phyloP scores from a whole-genome alignment of 257 asterid species.

The Capsicum rhomboideum region DNA sequence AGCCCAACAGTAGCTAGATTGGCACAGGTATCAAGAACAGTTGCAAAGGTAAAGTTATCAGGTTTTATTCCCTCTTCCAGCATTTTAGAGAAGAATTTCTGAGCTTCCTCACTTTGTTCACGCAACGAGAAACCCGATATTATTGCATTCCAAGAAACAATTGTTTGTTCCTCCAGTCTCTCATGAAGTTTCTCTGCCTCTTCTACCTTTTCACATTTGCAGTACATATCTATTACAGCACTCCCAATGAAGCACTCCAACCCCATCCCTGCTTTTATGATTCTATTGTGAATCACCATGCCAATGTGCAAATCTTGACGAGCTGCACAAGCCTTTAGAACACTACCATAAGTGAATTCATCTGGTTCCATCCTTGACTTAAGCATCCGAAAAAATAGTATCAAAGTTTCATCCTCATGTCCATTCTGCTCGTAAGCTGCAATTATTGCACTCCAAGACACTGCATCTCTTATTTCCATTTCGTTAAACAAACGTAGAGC shows the following conservation, averaged over 20 bases:
- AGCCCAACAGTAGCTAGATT: conserved; percentile 75
- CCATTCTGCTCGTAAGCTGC: conserved; percentile 82
- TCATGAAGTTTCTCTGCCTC: conserved; percentile 81
- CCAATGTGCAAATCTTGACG: conserved; percentile 49
- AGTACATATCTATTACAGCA: conserved; percentile 82
- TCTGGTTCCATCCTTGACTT: conserved; percentile 69
- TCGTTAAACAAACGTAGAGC: conserved; percentile 53
- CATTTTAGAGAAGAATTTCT: conserved; percentile 55
- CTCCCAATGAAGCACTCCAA: conserved; percentile 61
- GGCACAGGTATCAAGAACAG: conserved; percentile 83
- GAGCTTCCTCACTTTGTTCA: conserved; percentile 78
- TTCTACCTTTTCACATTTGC: conserved; percentile 68
- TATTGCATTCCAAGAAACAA: conserved; percentile 82
- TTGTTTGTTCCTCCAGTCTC: conserved; percentile 44
- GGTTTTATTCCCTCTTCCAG: conserved; percentile 55
- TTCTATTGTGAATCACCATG: conserved; percentile 61
- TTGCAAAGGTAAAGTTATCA: conserved; percentile 83
- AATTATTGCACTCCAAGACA: conserved; percentile 79
- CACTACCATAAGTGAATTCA: conserved; percentile 83
- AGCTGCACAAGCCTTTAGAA: conserved; percentile 81
- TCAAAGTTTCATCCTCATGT: conserved; percentile 35
- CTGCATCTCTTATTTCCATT: conserved; percentile 74
- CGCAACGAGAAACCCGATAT: conserved; percentile 66
- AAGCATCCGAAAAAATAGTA: conserved; percentile 53
- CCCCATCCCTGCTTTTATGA: conserved; percentile 67